Evolutionary conservation across 306 rosid species (phyloP).

Genomic region (Pterocarpus santalinus): DNA sequence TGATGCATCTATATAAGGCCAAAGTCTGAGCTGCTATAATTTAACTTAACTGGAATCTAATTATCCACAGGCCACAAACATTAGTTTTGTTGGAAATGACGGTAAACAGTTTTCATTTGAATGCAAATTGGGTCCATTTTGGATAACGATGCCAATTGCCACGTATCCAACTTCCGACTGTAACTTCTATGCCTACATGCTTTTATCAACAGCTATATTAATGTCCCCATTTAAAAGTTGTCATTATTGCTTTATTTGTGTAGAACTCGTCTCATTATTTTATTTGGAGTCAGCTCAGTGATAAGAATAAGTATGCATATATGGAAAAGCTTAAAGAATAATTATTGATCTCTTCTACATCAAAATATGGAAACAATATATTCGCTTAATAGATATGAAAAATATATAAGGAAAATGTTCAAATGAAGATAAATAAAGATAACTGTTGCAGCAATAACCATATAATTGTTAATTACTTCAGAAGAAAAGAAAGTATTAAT

Average conservation of each 20-base stretch:
- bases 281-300: neutral
- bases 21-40: constrained; percentile 46
- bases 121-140: constrained; percentile 46
- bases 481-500: no score
- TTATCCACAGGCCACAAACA: constrained; percentile 58
- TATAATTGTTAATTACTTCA: neutral
- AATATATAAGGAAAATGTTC: neutral
- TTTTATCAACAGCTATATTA: constrained; percentile 7
- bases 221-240: constrained; percentile 13
- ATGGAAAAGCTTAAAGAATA: neutral
- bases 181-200: constrained; percentile 45
- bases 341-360: neutral
- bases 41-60: constrained; percentile 63
- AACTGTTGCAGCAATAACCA: constrained; percentile 13
- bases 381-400: neutral
- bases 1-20: constrained; percentile 49
- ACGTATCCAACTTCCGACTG: constrained; percentile 56
- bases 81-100: constrained; percentile 44
- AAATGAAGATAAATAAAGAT: neutral
- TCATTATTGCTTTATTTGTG: constrained; percentile 4
- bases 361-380: neutral
- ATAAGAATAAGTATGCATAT: neutral
- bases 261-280: neutral
- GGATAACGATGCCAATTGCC: constrained; percentile 52
- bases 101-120: constrained; percentile 18